Percentiles rank a stretch among this genome's conserved stretches.
Evolutionary conservation across 2,329 filamentous ascomycete genomes (phyloP).

Genomic region (Akanthomyces muscarius): DNA sequence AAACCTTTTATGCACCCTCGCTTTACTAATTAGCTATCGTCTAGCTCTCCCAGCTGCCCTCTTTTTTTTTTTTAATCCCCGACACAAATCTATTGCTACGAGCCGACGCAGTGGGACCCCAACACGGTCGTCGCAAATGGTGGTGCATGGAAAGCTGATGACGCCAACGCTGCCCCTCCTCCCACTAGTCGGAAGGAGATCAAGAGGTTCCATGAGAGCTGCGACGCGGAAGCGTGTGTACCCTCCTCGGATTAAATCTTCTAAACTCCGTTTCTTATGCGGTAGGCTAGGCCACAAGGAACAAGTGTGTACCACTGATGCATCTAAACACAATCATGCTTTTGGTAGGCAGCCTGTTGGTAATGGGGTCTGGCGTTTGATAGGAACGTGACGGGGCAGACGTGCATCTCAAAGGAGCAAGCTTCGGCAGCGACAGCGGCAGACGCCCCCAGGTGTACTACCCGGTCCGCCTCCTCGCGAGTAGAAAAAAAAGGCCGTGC

Average conservation of each 20-base stretch:
- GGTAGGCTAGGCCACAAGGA: too few relatives aligned
- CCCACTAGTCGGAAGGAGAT: not conserved
- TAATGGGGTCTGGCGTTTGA: not conserved
- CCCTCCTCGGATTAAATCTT: not conserved
- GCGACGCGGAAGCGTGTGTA: not conserved
- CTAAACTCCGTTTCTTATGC: not conserved
- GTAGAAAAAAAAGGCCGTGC: not conserved
- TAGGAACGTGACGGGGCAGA: not conserved
- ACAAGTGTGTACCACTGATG: not conserved
- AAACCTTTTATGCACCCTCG: not conserved
- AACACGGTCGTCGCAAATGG: not conserved
- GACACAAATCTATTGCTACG: not conserved
- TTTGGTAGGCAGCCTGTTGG: too few relatives aligned
- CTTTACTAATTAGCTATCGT: not conserved
- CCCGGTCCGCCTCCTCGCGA: not conserved
- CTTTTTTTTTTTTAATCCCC: not conserved
- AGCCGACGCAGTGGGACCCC: conserved; percentile 5
- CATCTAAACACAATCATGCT: not conserved
- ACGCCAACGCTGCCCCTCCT: conserved; percentile 4
- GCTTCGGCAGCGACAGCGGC: conserved; percentile 1
- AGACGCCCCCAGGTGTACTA: not conserved
- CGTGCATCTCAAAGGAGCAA: not conserved
- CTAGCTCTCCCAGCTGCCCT: not conserved
- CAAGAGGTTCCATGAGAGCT: too few relatives aligned
- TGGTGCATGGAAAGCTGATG: not conserved